Evolutionary conservation across 176 grass and related monocot genomes (phyloP), one percentile per base, ranked within the genome.

Genomic region (Zizania latifolia): DNA sequence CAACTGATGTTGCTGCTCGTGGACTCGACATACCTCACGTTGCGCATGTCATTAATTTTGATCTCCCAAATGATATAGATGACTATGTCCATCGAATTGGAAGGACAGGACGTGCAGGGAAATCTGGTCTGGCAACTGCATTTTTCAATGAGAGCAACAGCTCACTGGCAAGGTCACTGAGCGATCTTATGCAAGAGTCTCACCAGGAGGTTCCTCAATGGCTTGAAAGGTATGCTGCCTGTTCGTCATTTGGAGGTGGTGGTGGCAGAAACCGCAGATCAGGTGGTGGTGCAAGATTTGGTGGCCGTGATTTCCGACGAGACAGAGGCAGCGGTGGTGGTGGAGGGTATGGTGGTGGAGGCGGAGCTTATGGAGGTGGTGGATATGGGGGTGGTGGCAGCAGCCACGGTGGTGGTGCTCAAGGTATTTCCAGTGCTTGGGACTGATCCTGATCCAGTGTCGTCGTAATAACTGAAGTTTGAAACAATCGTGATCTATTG

Each of bases 21-120:
- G 93, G 93, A 31, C 83, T 97, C 32, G 93, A 97, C 76, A 97
- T 97, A 50, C 93, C 93, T 23, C 82, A 97, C 75, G 93, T 97
- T 56, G 70, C 93, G 3, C 93, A 97, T 13, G 93, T 97, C 26
- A 86, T 97, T 61, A 97, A 97, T 85, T 97, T 97, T 75, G 93
- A 97, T 51, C 82, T 97, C 51, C 93, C 93, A 48, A 97, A 97
- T 81, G 89, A 95, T 72, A 95, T 91, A 1, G 92, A 95, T 43
- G 92, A 95, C 55, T 91, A 91, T 28, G 89, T 95, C 55, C 92
- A 94, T 63, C 92, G 92, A 46, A 94, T 94, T 45, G 92, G 92
- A 31, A 90, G 92, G 83, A 94, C 92, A 28, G 92, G 92, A 2
- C 78, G 92, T 53, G 48, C 48, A 53, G 48, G 48, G 48, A 53